Percentiles rank a stretch among this genome's conserved stretches.
Conservation (phyloP, 2,329 filamentous ascomycete species). For the Botrytis elliptica region DNA sequence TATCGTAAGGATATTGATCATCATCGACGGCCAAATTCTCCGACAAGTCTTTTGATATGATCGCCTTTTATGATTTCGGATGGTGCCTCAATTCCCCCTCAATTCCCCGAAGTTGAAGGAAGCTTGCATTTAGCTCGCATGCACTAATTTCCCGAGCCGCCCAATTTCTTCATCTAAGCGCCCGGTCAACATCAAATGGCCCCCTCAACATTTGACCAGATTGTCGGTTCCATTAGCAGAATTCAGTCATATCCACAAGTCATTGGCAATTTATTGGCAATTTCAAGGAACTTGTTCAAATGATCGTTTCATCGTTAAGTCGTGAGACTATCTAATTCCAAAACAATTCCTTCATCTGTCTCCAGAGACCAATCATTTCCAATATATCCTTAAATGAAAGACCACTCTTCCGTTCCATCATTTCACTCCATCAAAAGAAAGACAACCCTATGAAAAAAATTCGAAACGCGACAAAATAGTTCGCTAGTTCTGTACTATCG, state of each 20-base stretch:
- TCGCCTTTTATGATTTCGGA: conserved; percentile 17
- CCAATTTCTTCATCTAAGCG: conserved; percentile 27
- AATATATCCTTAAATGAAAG: conserved; percentile 12
- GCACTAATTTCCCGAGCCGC: conserved; percentile 18
- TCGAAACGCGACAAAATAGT: conserved; percentile 22
- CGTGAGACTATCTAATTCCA: conserved; percentile 18
- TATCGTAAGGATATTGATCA: conserved; percentile 2
- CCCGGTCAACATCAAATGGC: conserved; percentile 24
- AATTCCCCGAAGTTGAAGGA: background rate
- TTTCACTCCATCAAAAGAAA: conserved; percentile 23
- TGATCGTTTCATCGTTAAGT: conserved; percentile 34
- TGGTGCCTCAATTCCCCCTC: conserved; percentile 13
- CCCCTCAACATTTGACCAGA: conserved; percentile 25
- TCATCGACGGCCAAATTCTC: conserved; percentile 4
- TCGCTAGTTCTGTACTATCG: conserved; percentile 4
- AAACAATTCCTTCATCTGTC: conserved; percentile 23
- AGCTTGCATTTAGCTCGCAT: conserved; percentile 9
- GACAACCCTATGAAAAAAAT: conserved; percentile 24
- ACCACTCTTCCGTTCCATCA: conserved; percentile 10
- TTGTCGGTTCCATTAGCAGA: conserved; percentile 24
- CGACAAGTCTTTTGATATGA: conserved; percentile 15
- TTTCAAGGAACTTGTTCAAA: conserved; percentile 17
- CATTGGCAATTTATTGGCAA: conserved; percentile 20
- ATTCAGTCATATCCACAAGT: conserved; percentile 20
- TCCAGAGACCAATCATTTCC: conserved; percentile 30